Conservation (phyloP, 1,139 yeast genomes). For the Hemisphaericaspora xylanilytica region DNA sequence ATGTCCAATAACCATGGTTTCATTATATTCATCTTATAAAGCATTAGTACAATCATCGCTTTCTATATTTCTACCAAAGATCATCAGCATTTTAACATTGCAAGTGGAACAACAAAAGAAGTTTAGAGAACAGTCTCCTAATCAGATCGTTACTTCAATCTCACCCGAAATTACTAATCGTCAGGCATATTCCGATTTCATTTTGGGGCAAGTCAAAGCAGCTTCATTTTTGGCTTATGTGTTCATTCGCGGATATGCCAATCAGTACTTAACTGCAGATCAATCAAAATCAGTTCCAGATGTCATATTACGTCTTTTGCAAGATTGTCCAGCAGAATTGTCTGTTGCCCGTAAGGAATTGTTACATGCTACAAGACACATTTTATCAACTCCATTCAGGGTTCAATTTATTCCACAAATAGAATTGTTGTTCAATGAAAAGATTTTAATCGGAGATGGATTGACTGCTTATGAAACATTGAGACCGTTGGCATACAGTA, state of each 20-base stretch:
- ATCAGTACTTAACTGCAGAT: slow-evolving; percentile 57
- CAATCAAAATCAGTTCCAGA: slow-evolving; percentile 79
- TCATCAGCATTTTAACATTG: slow-evolving; percentile 68
- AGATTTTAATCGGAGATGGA: slow-evolving; percentile 88
- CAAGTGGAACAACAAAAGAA: slow-evolving; percentile 58
- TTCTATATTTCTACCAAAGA: slow-evolving; percentile 77
- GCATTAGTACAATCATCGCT: slow-evolving; percentile 68
- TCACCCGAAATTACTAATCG: slow-evolving; percentile 74
- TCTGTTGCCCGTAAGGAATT: slow-evolving; percentile 91
- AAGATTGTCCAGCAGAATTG: slow-evolving; percentile 96
- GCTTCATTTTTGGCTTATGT: slow-evolving; percentile 94
- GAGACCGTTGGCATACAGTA: slow-evolving; percentile 87
- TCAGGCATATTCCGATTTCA: slow-evolving; percentile 81
- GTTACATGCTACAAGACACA: slow-evolving; percentile 91
- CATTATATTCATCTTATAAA: slow-evolving; percentile 84
- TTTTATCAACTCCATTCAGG: slow-evolving; percentile 84
- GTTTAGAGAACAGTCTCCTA: slow-evolving; percentile 55
- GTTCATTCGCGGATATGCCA: slow-evolving; percentile 78
- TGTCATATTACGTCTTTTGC: slow-evolving; percentile 76
- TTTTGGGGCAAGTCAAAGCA: slow-evolving; percentile 94
- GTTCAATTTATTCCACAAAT: slow-evolving; percentile 81
- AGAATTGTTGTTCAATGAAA: slow-evolving; percentile 80
- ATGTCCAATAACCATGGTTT: slow-evolving; percentile 95
- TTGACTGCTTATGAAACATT: slow-evolving; percentile 87
- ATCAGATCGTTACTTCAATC: slow-evolving; percentile 49